Base-by-base conservation (phyloP, 306 rosid genomes). In the Lathyrus aphaca region DNA sequence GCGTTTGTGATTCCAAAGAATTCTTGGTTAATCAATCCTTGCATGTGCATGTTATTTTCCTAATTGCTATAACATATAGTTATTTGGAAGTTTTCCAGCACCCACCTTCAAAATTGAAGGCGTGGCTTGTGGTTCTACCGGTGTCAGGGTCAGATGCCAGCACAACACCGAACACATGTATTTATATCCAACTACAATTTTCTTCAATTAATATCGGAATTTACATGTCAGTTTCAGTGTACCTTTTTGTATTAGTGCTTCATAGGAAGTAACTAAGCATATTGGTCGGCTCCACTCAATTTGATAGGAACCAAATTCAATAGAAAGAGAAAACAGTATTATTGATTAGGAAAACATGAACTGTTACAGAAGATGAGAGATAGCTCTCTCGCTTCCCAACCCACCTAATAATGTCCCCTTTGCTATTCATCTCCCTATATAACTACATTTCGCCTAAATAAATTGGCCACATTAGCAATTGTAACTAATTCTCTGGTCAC, bases 41-140 rank as follows among this genome's bases (percentile, higher is more conserved):
- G 4, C n/a, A n/a, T 3, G 12, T 16, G 11, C 66, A 40, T 27
- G 48, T 54, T 74, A 16, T 29, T 55, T 69, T 69, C 15, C 58
- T 65, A 53, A 43, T 14, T 10, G 39, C 50, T 21, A 53, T 5
- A 13, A 32, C 45, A 6, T 37, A 9, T 15, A 8, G 53, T 57
- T 32, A 35, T 6, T 66, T 10, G 32, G 18, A 55, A 50, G 27
- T 23, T 23, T 53, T 35, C 8, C 39, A 7, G 39, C 8, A 35
- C 39, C 39, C 39, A 32, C 38, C 38, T 32, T 32, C 38, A 32
- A 32, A 32, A 32, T 32, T 1, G 39, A 35, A 35, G 39, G 39
- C 10, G 10, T 6, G 39, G 10, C 39, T 7, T 10, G 10, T 35
- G 39, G 1, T 35, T 35, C 39, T 35, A 7, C 10, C 7, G 10